Evolutionary conservation across 176 grass and related monocot genomes (phyloP), one percentile per base, ranked within the genome.

Genomic region (Juncus effusus): DNA sequence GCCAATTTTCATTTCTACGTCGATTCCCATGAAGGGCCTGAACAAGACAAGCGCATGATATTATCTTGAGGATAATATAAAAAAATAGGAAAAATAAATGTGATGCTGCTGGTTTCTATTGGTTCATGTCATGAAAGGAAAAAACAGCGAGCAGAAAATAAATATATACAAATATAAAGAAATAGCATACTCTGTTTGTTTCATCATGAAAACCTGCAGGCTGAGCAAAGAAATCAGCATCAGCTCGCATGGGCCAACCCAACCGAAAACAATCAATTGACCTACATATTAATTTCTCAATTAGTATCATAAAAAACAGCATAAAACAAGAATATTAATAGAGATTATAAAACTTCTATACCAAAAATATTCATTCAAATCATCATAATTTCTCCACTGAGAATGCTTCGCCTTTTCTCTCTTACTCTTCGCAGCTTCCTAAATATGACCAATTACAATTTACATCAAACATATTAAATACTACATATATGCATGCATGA

Each of bases 311-410:
- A 78, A 51, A 72, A 65, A 65, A 76, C 82, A 79, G 60, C 74
- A 36, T 77, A 66, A 13, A 78, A 60, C 19, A 28, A 28, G 67
- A 61, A 3, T 57, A 35, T 10, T 77, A 13, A 58, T 53, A 66
- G 58, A 70, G 4, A 12, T 36, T 60, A 54, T 19, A 40, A 67
- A 60, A 51, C 36, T 65, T 39, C 3, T 50, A 67, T 86, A 91
- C 88, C 88, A 91, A 69, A 91, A 91, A 75, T 86, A 86, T 86
- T 91, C 88, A 49, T 91, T 91, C 56, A 91, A 77, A 77, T 91
- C 88, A 6, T 91, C 88, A 8, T 91, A 91, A 73, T 91, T 91
- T 86, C 88, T 86, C 88, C 88, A 91, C 69, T 91, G 77, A 67
- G 77, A 86, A 80, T 91, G 88, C 40, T 84, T 91, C 53, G 83